Base-by-base conservation (phyloP, 106 monocot genomes). In the Platanthera guangdongensis region DNA sequence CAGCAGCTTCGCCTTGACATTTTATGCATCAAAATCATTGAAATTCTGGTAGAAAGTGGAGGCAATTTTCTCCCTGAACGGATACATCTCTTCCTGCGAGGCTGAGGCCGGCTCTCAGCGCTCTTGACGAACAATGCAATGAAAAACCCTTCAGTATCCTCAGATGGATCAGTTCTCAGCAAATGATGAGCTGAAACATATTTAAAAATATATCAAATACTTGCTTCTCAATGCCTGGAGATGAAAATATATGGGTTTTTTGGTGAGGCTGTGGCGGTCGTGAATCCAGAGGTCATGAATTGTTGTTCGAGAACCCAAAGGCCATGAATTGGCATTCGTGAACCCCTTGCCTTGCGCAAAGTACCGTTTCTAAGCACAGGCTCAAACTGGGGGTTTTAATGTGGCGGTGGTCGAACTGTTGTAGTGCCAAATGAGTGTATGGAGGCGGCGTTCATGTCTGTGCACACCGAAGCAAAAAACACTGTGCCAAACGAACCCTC, bases 71-170 rank as follows among this genome's bases (percentile, higher is more conserved):
- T 51, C 51, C 18, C 72, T 72, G 21, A 21, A 9, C 18, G 50
- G 21, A 21, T 19, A 21, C 25, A 10, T 51, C 51, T 72, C 50
- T 51, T 72, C 50, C 21, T 12, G 50, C 3, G 50, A 6, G 9
- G 13, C 4, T 14, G 3, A 14, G 4, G 69, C 6, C 5, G 13
- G 6, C 47, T 70, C 47, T 48, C 4, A 4, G 65, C 65, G 4
- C 71, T 89, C 78, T 78, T 89, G 0, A 94, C 89, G 78, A 99
- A 99, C 6, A 99, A 83, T n/a, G 94, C 89, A 57, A 99, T 85
- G 60, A 99, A 99, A 81, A 99, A 99, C 10, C 97, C 97, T 57
- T 99, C 92, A 51, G 80, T 86, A 32, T 86, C 92, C 6, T 92
- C 91, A 7, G 53, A 47, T 25, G 87, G 91, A 78, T 92, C 85